Evolutionary conservation across 2,329 filamentous ascomycete species (phyloP).

Genomic region (Trichoderma sp.): DNA sequence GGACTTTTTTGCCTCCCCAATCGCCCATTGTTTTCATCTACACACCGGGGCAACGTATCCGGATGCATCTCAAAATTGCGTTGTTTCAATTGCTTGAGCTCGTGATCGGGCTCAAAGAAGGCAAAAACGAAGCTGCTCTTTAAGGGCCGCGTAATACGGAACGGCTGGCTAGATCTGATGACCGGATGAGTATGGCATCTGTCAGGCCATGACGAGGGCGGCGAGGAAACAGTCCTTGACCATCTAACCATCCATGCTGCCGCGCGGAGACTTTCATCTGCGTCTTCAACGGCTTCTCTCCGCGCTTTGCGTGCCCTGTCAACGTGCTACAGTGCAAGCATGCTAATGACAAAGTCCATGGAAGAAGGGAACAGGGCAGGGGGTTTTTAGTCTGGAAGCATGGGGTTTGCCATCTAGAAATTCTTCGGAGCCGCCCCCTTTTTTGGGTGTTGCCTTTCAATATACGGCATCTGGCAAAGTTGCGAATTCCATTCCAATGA

Average conservation of each 20-base stretch:
- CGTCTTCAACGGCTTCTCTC: not conserved
- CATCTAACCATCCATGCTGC: not conserved
- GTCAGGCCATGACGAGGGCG: not conserved
- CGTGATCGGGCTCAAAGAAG: not conserved
- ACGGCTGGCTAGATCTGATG: not conserved
- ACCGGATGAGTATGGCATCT: not conserved
- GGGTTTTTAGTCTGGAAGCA: not conserved
- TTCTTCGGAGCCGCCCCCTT: not conserved
- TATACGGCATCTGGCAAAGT: not conserved
- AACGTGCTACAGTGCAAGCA: not conserved
- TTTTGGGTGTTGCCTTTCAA: not conserved
- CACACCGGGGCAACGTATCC: not conserved
- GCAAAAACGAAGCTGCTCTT: not conserved
- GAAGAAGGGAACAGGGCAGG: not conserved
- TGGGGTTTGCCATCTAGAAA: slow-evolving; percentile 1
- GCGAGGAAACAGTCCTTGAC: not conserved
- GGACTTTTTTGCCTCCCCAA: not conserved
- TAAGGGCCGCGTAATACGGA: slow-evolving; percentile 6
- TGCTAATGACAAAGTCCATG: not conserved
- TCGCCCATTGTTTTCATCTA: not conserved
- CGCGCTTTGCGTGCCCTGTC: not conserved
- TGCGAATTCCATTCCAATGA: not conserved
- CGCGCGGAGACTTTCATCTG: not conserved
- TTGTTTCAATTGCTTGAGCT: not conserved
- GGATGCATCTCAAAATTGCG: not conserved